These are phyloP conservation scores for Trichophyton benhamiae DNA, from an alignment of 2,329 filamentous ascomycete genomes.

Conservation along the genomic window DNA sequence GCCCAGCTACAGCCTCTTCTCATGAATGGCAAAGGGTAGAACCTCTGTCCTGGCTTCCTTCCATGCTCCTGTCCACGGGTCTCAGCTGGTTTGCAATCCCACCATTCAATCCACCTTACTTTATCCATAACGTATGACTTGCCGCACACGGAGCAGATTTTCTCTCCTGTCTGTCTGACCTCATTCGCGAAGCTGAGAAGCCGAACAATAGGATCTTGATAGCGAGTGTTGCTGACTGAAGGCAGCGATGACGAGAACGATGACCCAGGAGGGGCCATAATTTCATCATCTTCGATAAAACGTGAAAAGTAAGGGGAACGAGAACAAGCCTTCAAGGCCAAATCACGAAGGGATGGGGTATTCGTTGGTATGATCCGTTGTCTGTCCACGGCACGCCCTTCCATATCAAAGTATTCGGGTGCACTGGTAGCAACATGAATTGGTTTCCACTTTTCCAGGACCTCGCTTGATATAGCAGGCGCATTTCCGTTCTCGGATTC, in stretches of 20 bases:
- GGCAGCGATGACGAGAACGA: conserved; percentile 6
- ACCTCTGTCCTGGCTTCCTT: conserved; percentile 20
- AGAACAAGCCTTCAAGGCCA: conserved; percentile 28
- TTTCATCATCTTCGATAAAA: conserved; percentile 18
- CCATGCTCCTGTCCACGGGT: conserved; percentile 25
- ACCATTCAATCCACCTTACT: conserved; percentile 35
- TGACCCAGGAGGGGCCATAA: background rate
- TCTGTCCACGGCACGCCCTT: conserved; percentile 19
- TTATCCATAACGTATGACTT: conserved; percentile 31
- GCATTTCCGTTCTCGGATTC: background rate
- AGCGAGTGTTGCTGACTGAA: conserved; percentile 15
- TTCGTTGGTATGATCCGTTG: conserved; percentile 2
- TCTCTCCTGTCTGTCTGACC: conserved; percentile 27
- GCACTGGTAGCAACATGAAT: conserved; percentile 28
- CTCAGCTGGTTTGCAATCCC: conserved; percentile 31
- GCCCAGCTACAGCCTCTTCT: conserved; percentile 31
- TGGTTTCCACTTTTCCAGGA: conserved; percentile 21
- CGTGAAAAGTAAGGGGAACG: conserved; percentile 27
- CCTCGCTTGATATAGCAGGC: background rate
- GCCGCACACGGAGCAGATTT: conserved; percentile 30
- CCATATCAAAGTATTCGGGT: conserved; percentile 24
- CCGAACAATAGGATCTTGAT: conserved; percentile 17
- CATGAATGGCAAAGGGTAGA: conserved; percentile 30
- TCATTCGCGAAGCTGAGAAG: conserved; percentile 26
- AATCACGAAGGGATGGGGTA: conserved; percentile 33